A percentile compares a stretch with the other conserved stretches of the same genome.
These are phyloP conservation scores for Hyphopichia homilentoma DNA, from an alignment of 805 yeast genomes.

Conservation along the genomic window DNA sequence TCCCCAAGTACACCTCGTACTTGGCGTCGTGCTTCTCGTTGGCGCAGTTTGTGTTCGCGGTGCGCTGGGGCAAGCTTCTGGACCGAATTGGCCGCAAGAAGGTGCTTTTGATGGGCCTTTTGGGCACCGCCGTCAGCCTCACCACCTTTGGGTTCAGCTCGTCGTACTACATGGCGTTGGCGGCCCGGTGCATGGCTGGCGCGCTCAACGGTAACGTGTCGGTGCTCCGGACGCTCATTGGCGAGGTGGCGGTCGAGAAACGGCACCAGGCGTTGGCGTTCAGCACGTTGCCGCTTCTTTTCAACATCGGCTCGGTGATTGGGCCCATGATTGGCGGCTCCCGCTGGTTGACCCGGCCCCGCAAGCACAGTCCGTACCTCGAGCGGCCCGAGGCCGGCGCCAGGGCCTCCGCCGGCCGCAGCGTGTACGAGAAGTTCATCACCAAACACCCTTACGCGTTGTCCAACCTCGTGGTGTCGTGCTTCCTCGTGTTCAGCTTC, in stretches of 20 bases:
- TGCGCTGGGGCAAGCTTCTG: conserved; percentile 27
- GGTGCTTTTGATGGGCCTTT: conserved; percentile 21
- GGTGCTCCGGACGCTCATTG: conserved; percentile 27
- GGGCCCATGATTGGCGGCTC: conserved; percentile 34
- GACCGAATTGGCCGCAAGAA: conserved; percentile 28
- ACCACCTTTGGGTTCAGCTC: conserved; percentile 25
- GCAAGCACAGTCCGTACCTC: conserved; percentile 12
- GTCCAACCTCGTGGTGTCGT: conserved; percentile 32
- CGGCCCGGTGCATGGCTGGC: conserved; percentile 26
- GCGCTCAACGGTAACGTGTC: conserved; percentile 28
- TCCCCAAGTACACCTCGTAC: conserved; percentile 16
- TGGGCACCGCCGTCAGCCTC: conserved; percentile 23
- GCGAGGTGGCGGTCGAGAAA: conserved; percentile 27
- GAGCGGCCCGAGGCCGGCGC: conserved; percentile 1
- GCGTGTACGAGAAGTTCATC: conserved; percentile 24
- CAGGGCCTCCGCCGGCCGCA: not conserved
- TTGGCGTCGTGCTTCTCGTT: conserved; percentile 20
- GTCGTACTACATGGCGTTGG: conserved; percentile 24
- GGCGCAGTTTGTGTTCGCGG: conserved; percentile 19
- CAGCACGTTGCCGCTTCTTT: conserved; percentile 26
- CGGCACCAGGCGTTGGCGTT: conserved; percentile 30
- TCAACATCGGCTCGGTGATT: conserved; percentile 27
- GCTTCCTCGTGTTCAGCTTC: conserved; percentile 21
- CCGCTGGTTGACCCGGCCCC: conserved; percentile 24
- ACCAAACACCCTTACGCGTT: conserved; percentile 34